Evolutionary conservation across 768 basidiomycete species (phyloP).

Genomic region (Porphyrellus cyaneotinctus): DNA sequence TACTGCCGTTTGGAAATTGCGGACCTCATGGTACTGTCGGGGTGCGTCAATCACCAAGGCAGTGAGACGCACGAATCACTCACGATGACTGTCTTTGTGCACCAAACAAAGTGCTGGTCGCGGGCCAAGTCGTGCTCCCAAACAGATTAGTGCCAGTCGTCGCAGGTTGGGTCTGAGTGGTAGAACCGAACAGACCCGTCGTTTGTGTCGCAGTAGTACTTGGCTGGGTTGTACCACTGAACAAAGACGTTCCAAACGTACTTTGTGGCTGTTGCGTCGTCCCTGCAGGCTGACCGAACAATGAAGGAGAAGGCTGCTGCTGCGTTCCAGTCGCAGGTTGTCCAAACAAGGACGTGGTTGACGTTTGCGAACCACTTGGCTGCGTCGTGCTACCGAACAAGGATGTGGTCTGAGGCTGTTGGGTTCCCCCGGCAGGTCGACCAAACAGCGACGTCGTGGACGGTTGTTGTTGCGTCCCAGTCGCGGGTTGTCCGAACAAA

Average conservation of each 20-base stretch:
- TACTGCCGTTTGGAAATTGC: neutral
- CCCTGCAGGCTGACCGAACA: slow-evolving; percentile 37
- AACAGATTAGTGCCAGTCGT: slow-evolving; percentile 22
- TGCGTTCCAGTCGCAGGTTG: slow-evolving; percentile 33
- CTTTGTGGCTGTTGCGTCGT: slow-evolving; percentile 23
- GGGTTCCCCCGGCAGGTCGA: slow-evolving; percentile 23
- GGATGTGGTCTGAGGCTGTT: slow-evolving; percentile 23
- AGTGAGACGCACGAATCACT: slow-evolving; percentile 2
- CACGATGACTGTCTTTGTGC: slow-evolving; percentile 33
- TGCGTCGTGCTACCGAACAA: slow-evolving; percentile 28
- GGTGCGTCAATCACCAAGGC: neutral
- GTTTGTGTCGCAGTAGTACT: slow-evolving; percentile 12
- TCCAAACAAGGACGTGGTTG: slow-evolving; percentile 20
- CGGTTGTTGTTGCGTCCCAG: slow-evolving; percentile 36
- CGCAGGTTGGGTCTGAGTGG: slow-evolving; percentile 20
- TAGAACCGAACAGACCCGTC: slow-evolving; percentile 17
- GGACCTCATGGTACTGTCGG: slow-evolving; percentile 27
- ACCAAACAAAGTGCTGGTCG: slow-evolving; percentile 21
- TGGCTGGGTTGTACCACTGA: slow-evolving; percentile 21
- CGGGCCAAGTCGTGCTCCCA: slow-evolving; percentile 17
- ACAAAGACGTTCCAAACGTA: slow-evolving; percentile 33
- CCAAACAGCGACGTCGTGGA: slow-evolving; percentile 35
- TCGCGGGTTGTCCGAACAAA: slow-evolving; percentile 29
- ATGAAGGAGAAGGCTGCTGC: slow-evolving; percentile 29
- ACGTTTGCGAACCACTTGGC: slow-evolving; percentile 8